Base-by-base conservation (phyloP, 1,139 yeast genomes). In the Saccharomycopsis hybrid region DNA sequence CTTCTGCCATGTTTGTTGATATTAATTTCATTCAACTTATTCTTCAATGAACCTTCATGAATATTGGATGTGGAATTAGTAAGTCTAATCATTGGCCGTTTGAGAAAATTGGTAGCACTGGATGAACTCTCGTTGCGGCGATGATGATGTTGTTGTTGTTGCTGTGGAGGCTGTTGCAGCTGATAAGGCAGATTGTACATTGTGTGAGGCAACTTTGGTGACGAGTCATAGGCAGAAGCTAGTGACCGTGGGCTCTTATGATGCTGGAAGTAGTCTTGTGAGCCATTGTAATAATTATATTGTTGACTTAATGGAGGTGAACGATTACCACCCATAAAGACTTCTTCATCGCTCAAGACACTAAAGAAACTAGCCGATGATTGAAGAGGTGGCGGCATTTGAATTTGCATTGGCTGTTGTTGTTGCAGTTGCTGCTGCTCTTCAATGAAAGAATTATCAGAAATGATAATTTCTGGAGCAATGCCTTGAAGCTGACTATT, bases 381-480 rank as follows among this genome's bases (percentile, higher is more conserved):
- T 36, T 41, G 13, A 8, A 43, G 7, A 24, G 39, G 24, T n/a
- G 31, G 8, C n/a, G 46, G 46, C 8, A 41, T 18, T n/a, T 43
- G 25, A 5, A 43, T 29, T 27, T 43, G 29, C 4, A 18, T 8
- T 31, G 24, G 25, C 24, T 29, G 24, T 24, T 31, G 38, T 7
- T 32, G 30, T 31, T 44, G 25, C 24, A 24, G 33, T 8, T 36
- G 41, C 25, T 27, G 24, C 37, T 43, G 41, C 11, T 27, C 27
- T 29, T 43, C 39, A 7, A 36, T 24, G 13, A 36, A 36, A 5
- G 39, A 36, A 39, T 32, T 27, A 18, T 46, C 49, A 7, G 44
- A 41, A 7, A 46, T 46, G 13, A 46, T 41, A 29, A 46, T 46
- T 3, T 46, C 49, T n/a, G 49, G 49, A 28, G 44, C 44, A 41